Evolutionary conservation across 148 eudicot genomes (phyloP), one percentile per base, ranked within the genome.

Genomic region (Amaranthus hypochondriacus): DNA sequence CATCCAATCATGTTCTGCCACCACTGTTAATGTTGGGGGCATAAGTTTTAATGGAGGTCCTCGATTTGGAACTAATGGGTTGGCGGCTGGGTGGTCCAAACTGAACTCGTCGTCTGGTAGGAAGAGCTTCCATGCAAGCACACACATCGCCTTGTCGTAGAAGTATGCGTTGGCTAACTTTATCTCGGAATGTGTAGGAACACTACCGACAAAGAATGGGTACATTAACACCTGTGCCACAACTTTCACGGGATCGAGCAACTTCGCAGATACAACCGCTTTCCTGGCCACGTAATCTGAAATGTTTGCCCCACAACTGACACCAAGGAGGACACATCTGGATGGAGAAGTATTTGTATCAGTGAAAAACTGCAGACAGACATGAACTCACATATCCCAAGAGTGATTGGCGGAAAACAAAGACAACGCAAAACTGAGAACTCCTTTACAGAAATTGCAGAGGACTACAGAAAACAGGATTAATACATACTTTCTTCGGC

Each of bases 1-100:
- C 98, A 94, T 94, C 98, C 97, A 91, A 75, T 94, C 98, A 56
- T 79, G 98, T 56, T 94, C 97, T 2, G 98, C 98, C 67, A 94
- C 92, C 3, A 94, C 75, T 6, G 97, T 87, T 72, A 94, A 77
- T 7, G 98, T 94, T 9, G 98, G 98, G 44, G 98, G 98, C 97
- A 94, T 91, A 28, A 84, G 86, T 71, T 91, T 91, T n/a, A 94
- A 56, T 51, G 96, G 96, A 39, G 97, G 97, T 5, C 87, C 84
- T 46, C 93, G 68, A 51, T 80, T 80, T 0, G 93, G 86, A 18
- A 82, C 50, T 13, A 94, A 96, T 2, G 98, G 98, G 64, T 94
- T 94, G 50, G 97, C 98, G 21, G 98, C 97, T 3, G 96, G 98
- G 84, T 94, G 98, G 77, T 94, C 98, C 7, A 91, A 90, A 85